These are phyloP conservation scores for Cyberlindnera amylophila DNA, from an alignment of 805 yeast species.

Conservation along the genomic window DNA sequence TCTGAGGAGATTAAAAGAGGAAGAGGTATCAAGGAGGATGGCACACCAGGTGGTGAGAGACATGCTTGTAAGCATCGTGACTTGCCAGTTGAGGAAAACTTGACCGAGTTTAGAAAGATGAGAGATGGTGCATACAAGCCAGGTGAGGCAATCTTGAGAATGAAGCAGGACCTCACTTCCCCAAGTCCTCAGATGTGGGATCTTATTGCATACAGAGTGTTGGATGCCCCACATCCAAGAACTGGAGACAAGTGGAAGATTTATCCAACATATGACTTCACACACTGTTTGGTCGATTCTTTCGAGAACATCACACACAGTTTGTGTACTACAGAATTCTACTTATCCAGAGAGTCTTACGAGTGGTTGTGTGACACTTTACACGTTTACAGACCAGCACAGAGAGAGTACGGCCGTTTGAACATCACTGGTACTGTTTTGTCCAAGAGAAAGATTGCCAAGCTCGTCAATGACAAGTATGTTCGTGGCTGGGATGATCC, in stretches of 20 bases:
- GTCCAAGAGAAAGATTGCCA: constrained; percentile 94
- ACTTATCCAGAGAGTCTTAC: constrained; percentile 87
- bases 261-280: constrained; percentile 97
- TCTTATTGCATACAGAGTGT: constrained; percentile 91
- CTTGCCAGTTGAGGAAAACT: constrained; percentile 67
- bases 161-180: constrained; percentile 88
- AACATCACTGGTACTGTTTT: constrained; percentile 91
- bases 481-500: constrained; percentile 99
- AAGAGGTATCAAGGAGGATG: constrained; percentile 89
- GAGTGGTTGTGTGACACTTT: constrained; percentile 98
- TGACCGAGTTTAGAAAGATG: constrained; percentile 84
- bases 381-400: constrained; percentile 96
- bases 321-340: constrained; percentile 93
- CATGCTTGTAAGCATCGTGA: constrained; percentile 74
- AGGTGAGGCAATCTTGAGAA: constrained; percentile 92
- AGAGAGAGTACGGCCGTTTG: constrained; percentile 96
- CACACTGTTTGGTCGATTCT: constrained; percentile 98
- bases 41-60: constrained; percentile 92
- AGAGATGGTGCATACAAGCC: constrained; percentile 82
- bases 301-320: constrained; percentile 95
- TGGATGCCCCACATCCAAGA: constrained; percentile 90
- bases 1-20: constrained; percentile 85
- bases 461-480: constrained; percentile 71
- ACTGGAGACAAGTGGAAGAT: constrained; percentile 97
- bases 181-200: constrained; percentile 99